Conservation (phyloP, 2,329 filamentous ascomycete genomes). For the Dothistroma pini region DNA sequence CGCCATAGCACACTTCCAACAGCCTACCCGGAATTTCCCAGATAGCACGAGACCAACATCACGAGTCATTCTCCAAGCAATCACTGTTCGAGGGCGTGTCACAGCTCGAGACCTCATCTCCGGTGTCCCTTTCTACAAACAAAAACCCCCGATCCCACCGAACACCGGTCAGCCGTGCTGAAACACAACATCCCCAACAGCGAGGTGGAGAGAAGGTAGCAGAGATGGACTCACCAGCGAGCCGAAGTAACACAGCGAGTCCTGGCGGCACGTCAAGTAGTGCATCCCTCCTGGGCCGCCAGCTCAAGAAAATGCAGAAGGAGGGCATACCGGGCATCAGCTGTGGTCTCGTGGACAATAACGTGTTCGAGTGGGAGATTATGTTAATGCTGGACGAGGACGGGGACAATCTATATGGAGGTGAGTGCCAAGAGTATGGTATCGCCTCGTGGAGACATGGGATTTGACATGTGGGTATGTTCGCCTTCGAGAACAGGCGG, state of each 20-base stretch:
- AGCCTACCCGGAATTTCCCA: not conserved
- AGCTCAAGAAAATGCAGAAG: constrained; percentile 91
- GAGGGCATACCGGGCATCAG: constrained; percentile 92
- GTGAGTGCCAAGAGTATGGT: constrained; percentile 48
- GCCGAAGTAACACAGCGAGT: constrained; percentile 18
- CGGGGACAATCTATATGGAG: constrained; percentile 74
- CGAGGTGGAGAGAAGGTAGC: not conserved
- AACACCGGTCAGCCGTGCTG: not conserved
- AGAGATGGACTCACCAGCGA: constrained; percentile 17
- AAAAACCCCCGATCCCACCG: not conserved
- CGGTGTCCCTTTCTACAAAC: not conserved
- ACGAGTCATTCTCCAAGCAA: not conserved
- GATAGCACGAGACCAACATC: not conserved
- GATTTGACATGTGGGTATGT: not conserved
- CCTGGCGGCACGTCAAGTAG: constrained; percentile 48
- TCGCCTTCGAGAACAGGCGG: constrained; percentile 1
- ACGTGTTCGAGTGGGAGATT: constrained; percentile 97
- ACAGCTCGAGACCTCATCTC: not conserved
- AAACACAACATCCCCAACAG: not conserved
- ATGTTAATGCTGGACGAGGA: constrained; percentile 98
- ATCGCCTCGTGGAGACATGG: not conserved
- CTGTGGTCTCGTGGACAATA: constrained; percentile 78
- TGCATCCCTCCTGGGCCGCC: constrained; percentile 71
- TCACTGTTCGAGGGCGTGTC: not conserved
- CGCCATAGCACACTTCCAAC: not conserved